These are phyloP conservation scores for Penicillium sp. DNA, from an alignment of 2,329 filamentous ascomycete species.

Conservation along the genomic window DNA sequence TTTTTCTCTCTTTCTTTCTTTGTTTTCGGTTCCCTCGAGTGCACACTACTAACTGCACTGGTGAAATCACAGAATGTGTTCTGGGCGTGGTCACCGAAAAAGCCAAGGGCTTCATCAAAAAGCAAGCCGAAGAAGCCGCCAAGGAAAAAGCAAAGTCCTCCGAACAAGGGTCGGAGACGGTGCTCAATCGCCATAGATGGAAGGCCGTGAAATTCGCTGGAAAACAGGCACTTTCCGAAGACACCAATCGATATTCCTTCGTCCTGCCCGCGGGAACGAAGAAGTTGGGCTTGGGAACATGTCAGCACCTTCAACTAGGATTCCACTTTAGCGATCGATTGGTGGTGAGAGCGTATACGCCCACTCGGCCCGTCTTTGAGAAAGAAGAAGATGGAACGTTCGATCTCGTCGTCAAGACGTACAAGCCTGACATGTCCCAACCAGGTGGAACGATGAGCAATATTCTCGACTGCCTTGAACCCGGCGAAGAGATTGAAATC, in stretches of 20 bases:
- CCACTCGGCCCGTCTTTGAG: slow-evolving; percentile 42
- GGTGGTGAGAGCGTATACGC: slow-evolving; percentile 48
- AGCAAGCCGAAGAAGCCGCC: slow-evolving; percentile 38
- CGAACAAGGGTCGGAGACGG: slow-evolving; percentile 28
- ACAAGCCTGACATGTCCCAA: slow-evolving; percentile 43
- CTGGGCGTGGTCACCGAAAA: slow-evolving; percentile 48
- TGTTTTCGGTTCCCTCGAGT: no score
- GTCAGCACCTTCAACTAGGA: slow-evolving; percentile 50
- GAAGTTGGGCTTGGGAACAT: slow-evolving; percentile 45
- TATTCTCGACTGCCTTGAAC: slow-evolving; percentile 46
- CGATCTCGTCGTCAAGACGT: slow-evolving; percentile 48
- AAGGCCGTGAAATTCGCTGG: background rate
- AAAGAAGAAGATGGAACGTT: slow-evolving; percentile 42
- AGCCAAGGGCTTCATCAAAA: slow-evolving; percentile 43
- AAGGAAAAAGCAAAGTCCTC: slow-evolving; percentile 36
- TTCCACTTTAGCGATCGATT: slow-evolving; percentile 50
- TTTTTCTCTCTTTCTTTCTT: background rate
- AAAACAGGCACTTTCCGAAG: background rate
- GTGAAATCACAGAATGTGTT: slow-evolving; percentile 39
- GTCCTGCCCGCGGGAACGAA: slow-evolving; percentile 21
- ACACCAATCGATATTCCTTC: background rate
- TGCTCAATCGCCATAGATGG: background rate
- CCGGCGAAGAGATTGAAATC: slow-evolving; percentile 48
- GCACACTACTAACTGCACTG: no score
- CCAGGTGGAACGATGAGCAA: slow-evolving; percentile 52